Evolutionary conservation across 2,329 filamentous ascomycete genomes (phyloP).

Genomic region (Curvularia spicifera): DNA sequence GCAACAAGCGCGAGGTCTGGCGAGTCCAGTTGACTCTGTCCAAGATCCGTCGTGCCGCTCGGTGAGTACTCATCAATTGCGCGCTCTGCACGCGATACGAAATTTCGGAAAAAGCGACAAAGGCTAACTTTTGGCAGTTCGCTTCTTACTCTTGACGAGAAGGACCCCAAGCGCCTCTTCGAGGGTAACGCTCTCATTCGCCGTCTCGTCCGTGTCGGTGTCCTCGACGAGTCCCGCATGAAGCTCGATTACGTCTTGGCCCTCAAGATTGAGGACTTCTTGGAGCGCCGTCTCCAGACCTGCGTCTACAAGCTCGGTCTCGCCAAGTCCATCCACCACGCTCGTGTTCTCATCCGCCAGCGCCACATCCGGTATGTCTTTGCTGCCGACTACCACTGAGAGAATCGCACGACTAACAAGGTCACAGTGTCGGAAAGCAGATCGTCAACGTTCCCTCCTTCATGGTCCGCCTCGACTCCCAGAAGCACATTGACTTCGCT

Average conservation of each 20-base stretch:
- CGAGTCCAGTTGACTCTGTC: conserved; percentile 98
- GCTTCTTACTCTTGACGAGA: conserved; percentile 99
- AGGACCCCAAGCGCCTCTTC: conserved; percentile 99
- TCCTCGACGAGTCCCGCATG: conserved; percentile 99
- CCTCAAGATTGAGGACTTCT: conserved; percentile 99
- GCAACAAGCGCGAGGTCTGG: conserved; percentile 99
- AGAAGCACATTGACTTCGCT: conserved; percentile 99
- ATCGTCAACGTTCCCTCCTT: conserved; percentile 99
- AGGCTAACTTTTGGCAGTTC: conserved; percentile 68
- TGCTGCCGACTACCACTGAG: not conserved
- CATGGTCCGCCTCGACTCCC: conserved; percentile 99
- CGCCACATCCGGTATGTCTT: conserved; percentile 82
- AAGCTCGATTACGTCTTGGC: conserved; percentile 99
- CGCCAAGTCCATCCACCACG: conserved; percentile 99
- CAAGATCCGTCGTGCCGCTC: conserved; percentile 99
- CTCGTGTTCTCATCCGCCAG: conserved; percentile 99
- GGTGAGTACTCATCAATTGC: conserved; percentile 65
- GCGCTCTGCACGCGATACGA: conserved; percentile 18
- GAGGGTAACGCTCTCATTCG: conserved; percentile 99
- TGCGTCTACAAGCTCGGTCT: conserved; percentile 99
- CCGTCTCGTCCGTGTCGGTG: conserved; percentile 99
- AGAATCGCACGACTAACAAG: conserved; percentile 22
- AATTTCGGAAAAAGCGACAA: conserved; percentile 8
- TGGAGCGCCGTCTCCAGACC: conserved; percentile 99
- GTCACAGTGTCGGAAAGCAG: conserved; percentile 90